Conservation (phyloP, 352 stramenopile genomes). For the Pythium aristosporum region DNA sequence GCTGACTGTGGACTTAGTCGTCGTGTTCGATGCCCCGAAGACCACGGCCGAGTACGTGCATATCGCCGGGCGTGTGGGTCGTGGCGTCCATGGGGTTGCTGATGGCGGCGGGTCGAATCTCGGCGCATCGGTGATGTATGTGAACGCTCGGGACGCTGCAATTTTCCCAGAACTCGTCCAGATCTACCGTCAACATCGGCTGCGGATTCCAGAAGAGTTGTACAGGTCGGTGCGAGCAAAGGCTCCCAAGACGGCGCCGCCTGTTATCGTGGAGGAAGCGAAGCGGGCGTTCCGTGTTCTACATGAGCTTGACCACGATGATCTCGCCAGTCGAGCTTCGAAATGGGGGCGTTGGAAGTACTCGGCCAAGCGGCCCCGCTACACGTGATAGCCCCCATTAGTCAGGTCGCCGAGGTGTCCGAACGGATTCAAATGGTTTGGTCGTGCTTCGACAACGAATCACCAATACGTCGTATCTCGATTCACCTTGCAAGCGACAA, state of each 20-base stretch:
- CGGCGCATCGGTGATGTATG: conserved; percentile 39
- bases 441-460: neutral
- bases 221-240: conserved; percentile 38
- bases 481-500: too few species aligned
- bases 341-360: conserved; percentile 44
- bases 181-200: conserved; percentile 32
- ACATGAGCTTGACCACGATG: conserved; percentile 18
- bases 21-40: conserved; percentile 72
- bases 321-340: conserved; percentile 10
- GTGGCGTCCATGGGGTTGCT: conserved; percentile 12
- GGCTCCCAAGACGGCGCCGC: conserved; percentile 10
- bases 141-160: conserved; percentile 44
- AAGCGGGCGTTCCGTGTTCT: conserved; percentile 48
- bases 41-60: conserved; percentile 66
- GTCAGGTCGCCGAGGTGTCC: neutral
- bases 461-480: neutral
- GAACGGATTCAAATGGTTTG: too few species aligned
- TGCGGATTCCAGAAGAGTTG: conserved; percentile 38
- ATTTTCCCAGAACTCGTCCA: conserved; percentile 45
- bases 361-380: conserved; percentile 28
- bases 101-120: neutral
- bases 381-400: neutral
- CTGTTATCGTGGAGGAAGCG: conserved; percentile 39
- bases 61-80: conserved; percentile 52
- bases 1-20: conserved; percentile 60